phyloP scores from a whole-genome alignment of 768 basidiomycete species.

The Saitozyma sp. region DNA sequence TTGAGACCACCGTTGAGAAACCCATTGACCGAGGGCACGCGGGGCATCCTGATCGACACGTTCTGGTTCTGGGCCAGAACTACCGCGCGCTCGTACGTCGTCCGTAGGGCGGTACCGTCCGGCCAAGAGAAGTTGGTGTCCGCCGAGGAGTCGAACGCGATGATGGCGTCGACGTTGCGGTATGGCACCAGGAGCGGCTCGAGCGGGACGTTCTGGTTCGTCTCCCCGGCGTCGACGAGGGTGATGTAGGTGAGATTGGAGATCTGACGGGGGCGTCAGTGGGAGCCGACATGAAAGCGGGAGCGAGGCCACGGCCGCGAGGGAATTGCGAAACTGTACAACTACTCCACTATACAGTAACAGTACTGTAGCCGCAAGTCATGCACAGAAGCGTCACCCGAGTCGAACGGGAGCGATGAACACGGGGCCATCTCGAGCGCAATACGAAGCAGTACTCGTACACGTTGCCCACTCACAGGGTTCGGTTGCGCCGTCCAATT shows the following conservation, averaged over 20 bases:
- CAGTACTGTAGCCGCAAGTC: too few relatives aligned
- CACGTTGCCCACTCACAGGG: slow-evolving; percentile 29
- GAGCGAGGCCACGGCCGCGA: neutral
- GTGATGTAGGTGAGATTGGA: slow-evolving; percentile 41
- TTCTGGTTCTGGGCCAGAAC: slow-evolving; percentile 19
- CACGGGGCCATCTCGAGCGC: too few relatives aligned
- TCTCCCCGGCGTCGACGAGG: slow-evolving; percentile 51
- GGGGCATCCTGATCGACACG: slow-evolving; percentile 43
- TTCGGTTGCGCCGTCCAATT: slow-evolving; percentile 39
- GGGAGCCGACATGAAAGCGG: neutral
- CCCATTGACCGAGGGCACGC: slow-evolving; percentile 43
- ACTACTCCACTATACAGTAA: too few relatives aligned
- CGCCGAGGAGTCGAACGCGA: slow-evolving; percentile 66
- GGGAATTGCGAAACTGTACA: too few relatives aligned
- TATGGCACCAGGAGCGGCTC: slow-evolving; percentile 70
- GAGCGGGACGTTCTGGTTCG: slow-evolving; percentile 62
- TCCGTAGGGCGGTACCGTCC: slow-evolving; percentile 64
- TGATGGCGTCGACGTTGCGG: slow-evolving; percentile 69
- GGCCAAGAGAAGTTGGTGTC: slow-evolving; percentile 62
- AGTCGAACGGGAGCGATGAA: too few relatives aligned
- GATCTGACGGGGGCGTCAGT: slow-evolving; percentile 23
- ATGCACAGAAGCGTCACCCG: too few relatives aligned
- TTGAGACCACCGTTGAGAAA: slow-evolving; percentile 51
- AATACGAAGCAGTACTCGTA: too few relatives aligned
- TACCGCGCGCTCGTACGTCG: slow-evolving; percentile 36